Conservation (phyloP, 805 yeast species). For the Wickerhamomyces ciferrii region DNA sequence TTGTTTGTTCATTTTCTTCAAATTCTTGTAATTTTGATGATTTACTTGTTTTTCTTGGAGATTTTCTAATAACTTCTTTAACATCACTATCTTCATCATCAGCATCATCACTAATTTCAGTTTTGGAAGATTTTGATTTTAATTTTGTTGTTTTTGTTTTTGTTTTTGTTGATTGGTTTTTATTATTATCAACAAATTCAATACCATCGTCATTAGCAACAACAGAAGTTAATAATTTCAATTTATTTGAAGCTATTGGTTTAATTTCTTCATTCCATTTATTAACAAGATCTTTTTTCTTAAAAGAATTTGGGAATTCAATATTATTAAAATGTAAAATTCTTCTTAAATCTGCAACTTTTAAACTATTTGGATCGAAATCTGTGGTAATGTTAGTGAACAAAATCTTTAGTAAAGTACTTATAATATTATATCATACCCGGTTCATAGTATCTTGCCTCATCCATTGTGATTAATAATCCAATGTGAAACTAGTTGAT, state of each 20-base stretch:
- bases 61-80: constrained; percentile 3
- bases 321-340: constrained; percentile 61
- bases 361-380: constrained; percentile 64
- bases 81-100: background rate
- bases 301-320: constrained; percentile 55
- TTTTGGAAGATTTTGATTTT: constrained; percentile 1
- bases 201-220: constrained; percentile 32
- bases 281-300: constrained; percentile 60
- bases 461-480: constrained; percentile 25
- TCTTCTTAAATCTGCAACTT: constrained; percentile 65
- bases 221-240: constrained; percentile 25
- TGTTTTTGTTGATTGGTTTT: background rate
- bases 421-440: constrained; percentile 26
- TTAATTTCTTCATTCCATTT: constrained; percentile 51
- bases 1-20: constrained; percentile 5
- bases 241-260: constrained; percentile 39
- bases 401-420: too few relatives aligned
- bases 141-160: background rate
- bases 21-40: constrained; percentile 11
- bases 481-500: too few relatives aligned
- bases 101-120: constrained; percentile 1
- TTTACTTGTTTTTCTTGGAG: constrained; percentile 16
- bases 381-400: constrained; percentile 31
- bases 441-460: constrained; percentile 28
- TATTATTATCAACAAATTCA: constrained; percentile 28